A percentile compares a stretch with the other conserved stretches of the same genome.
Evolutionary conservation across 164 flowering plant genomes (phyloP).

Genomic region (Litsea cubeba): DNA sequence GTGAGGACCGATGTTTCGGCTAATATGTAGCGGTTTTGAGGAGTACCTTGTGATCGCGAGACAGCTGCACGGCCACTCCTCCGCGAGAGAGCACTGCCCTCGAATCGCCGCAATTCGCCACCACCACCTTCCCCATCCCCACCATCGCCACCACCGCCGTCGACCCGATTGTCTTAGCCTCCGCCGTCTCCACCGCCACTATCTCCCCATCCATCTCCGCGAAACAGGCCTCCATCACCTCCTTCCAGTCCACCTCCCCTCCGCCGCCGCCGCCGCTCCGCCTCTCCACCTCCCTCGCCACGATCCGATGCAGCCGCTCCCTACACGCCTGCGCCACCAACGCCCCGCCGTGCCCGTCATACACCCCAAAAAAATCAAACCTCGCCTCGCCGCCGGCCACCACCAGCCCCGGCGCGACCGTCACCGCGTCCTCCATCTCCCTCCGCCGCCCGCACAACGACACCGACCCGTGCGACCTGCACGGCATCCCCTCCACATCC

Average conservation of each 20-base stretch:
- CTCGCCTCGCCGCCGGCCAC: background rate
- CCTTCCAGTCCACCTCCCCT: conserved; percentile 39
- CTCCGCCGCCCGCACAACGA: conserved; percentile 67
- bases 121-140: conserved; percentile 46
- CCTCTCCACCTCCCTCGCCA: conserved; percentile 31
- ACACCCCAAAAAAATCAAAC: conserved; percentile 68
- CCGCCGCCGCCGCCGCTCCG: conserved; percentile 1
- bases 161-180: conserved; percentile 45
- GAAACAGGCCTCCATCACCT: conserved; percentile 48
- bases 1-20: too few species aligned
- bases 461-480: conserved; percentile 37
- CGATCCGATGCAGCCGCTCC: conserved; percentile 43
- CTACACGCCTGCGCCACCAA: conserved; percentile 57
- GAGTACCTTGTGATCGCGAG: conserved; percentile 76
- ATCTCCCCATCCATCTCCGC: conserved; percentile 60
- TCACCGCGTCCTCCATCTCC: conserved; percentile 84
- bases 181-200: conserved; percentile 11
- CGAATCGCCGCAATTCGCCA: conserved; percentile 85
- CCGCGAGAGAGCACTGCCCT: conserved; percentile 64
- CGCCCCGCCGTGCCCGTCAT: conserved; percentile 85
- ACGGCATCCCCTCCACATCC: background rate
- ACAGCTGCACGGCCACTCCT: conserved; percentile 53
- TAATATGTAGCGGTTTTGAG: background rate
- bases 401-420: conserved; percentile 35
- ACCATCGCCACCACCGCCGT: conserved; percentile 78